A percentile compares a stretch with the other conserved stretches of the same genome.
phyloP scores from a whole-genome alignment of 106 monocot genomes.

The Acorus gramineus region DNA sequence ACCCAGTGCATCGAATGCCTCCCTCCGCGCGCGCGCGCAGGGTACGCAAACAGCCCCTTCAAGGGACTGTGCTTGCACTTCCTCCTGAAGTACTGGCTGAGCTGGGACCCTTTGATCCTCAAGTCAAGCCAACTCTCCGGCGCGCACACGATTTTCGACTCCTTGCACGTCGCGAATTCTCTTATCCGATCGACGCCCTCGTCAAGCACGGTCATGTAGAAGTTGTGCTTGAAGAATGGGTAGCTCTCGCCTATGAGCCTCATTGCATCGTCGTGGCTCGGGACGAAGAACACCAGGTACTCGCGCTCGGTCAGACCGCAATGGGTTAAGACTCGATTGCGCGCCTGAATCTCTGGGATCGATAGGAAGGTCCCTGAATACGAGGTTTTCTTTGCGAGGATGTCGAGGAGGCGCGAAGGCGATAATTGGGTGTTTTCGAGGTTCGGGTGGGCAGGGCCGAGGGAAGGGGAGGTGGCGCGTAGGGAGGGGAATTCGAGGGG shows the following conservation, averaged over 20 bases:
- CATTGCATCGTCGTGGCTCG: conserved; percentile 37
- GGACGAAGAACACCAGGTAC: conserved; percentile 42
- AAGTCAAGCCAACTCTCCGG: conserved; percentile 59
- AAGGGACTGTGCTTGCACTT: conserved; percentile 47
- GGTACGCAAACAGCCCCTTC: conserved; percentile 54
- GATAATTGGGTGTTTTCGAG: conserved; percentile 34
- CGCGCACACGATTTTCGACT: conserved; percentile 38
- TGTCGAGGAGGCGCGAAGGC: conserved; percentile 49
- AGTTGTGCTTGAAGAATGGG: conserved; percentile 52
- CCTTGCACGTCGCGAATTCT: conserved; percentile 55
- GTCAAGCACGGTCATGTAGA: conserved; percentile 37
- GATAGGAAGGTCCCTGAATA: conserved; percentile 54
- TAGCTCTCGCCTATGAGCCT: conserved; percentile 67
- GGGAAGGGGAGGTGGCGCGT: conserved; percentile 10
- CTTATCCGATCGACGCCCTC: conserved; percentile 34
- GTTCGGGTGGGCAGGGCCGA: conserved; percentile 23
- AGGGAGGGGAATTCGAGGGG: not conserved
- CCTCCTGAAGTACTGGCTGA: conserved; percentile 61
- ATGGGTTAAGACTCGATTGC: conserved; percentile 32
- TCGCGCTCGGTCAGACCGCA: conserved; percentile 48
- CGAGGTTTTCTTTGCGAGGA: conserved; percentile 47
- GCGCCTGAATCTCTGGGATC: conserved; percentile 54
- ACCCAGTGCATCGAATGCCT: conserved; percentile 60
- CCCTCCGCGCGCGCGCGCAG: conserved; percentile 25
- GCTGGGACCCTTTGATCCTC: conserved; percentile 59